These are phyloP conservation scores for Plenodomus tracheiphilus DNA, from an alignment of 2,329 filamentous ascomycete species.

Conservation along the genomic window DNA sequence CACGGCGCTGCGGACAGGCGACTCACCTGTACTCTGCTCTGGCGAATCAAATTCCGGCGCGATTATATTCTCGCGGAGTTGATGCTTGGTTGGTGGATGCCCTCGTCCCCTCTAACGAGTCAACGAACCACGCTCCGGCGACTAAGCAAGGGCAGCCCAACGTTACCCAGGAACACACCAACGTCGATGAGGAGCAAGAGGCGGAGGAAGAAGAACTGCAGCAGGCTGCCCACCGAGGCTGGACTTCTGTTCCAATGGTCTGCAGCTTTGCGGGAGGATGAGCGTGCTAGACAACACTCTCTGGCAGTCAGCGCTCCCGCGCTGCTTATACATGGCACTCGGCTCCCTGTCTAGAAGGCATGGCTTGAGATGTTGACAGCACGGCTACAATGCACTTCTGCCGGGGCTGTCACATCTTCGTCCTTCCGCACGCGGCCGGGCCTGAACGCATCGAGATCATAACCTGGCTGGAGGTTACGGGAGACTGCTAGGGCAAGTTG, in stretches of 20 bases:
- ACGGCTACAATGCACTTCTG: constrained; percentile 27
- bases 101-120: constrained; percentile 10
- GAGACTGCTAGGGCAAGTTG: constrained; percentile 11
- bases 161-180: constrained; percentile 14
- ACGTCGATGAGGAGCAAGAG: background rate
- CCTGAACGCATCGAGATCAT: constrained; percentile 25
- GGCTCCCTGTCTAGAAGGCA: background rate
- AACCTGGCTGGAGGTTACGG: constrained; percentile 2
- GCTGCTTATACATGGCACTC: constrained; percentile 25
- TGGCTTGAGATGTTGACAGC: constrained; percentile 1
- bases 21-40: constrained; percentile 14
- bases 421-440: constrained; percentile 12
- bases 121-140: constrained; percentile 15
- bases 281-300: background rate
- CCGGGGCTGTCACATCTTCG: constrained; percentile 18
- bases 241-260: background rate
- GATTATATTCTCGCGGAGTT: constrained; percentile 14
- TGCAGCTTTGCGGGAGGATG: no score
- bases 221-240: constrained; percentile 1
- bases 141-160: constrained; percentile 20
- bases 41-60: constrained; percentile 20
- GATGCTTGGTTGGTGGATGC: constrained; percentile 22
- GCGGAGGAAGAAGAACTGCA: constrained; percentile 1
- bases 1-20: background rate
- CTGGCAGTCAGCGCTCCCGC: constrained; percentile 16